Base-by-base conservation (phyloP, 345 rosid species). In the Gossypioides kirkii region DNA sequence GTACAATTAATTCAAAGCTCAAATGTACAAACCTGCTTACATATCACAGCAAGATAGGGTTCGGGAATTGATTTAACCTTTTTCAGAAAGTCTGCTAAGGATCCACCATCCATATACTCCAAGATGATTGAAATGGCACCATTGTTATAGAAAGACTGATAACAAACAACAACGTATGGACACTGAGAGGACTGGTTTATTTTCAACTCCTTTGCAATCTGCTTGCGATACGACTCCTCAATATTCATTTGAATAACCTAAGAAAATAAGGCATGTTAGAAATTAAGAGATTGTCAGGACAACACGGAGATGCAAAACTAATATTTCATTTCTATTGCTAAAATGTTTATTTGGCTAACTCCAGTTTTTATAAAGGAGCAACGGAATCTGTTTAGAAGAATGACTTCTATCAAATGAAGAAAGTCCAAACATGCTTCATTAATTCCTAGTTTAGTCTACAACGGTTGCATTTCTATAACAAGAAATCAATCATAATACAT, bases 71-170 rank as follows among this genome's bases (percentile, higher is more conserved):
- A 76, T 77, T 76, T 86, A 43, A 87, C 91, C 65, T 78, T 82
- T 74, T 70, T 89, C 64, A 87, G 79, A 78, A 89, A 82, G 73
- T 89, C 94, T 26, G 88, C 91, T 61, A 89, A 73, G 26, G 94
- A 89, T 70, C 94, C 94, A 54, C 94, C 91, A 76, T 89, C 90
- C 94, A 89, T 89, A 66, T 89, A 89, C 80, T 89, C 94, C 70
- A 89, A 81, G 77, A 89, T 83, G 73, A 89, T 83, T 43, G 94
- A 89, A 82, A 89, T 61, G 22, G 82, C 76, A 63, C 94, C 94
- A 77, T 89, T 89, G 42, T 42, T 82, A 76, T 89, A 89, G 79
- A 89, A 87, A 55, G 88, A 86, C 68, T 89, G 91, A 76, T 89
- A 89, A 75, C 91, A 89, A 80, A 84, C 86, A 49, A 89, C 94